phyloP scores from a whole-genome alignment of 768 basidiomycete species.

The Boletus subcaerulescens region DNA sequence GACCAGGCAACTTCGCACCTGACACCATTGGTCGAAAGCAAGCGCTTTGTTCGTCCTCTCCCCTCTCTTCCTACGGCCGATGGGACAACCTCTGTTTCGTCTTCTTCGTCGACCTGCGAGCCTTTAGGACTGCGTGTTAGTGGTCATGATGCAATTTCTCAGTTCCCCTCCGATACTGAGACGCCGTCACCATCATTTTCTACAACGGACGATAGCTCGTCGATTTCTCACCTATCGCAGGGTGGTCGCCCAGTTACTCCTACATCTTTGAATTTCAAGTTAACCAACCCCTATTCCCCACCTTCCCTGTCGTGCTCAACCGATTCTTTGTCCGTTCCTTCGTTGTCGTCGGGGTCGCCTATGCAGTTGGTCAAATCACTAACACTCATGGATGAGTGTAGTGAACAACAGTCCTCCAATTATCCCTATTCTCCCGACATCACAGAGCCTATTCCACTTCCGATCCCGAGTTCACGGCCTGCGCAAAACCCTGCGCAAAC shows the following conservation, averaged over 20 bases:
- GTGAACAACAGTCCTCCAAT: constrained; percentile 25
- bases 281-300: constrained; percentile 31
- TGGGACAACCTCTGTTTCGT: not conserved
- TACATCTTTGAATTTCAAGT: constrained; percentile 28
- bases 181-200: constrained; percentile 25
- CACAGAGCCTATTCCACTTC: constrained; percentile 28
- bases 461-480: constrained; percentile 22
- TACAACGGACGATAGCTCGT: constrained; percentile 32
- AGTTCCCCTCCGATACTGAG: constrained; percentile 15
- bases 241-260: constrained; percentile 35
- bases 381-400: constrained; percentile 31
- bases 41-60: constrained; percentile 22
- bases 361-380: constrained; percentile 36
- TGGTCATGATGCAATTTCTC: not conserved
- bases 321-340: constrained; percentile 58
- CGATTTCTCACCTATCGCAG: constrained; percentile 31
- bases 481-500: constrained; percentile 12
- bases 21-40: constrained; percentile 10
- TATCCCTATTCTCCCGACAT: constrained; percentile 28
- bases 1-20: not conserved
- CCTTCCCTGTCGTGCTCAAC: constrained; percentile 56
- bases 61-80: constrained; percentile 22
- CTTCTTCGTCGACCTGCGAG: constrained; percentile 5
- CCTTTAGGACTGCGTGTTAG: not conserved
- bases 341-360: constrained; percentile 46